Evolutionary conservation across 2,329 filamentous ascomycete genomes (phyloP), one percentile per base, ranked within the genome.

Genomic region (Dactylellina drechsleri): DNA sequence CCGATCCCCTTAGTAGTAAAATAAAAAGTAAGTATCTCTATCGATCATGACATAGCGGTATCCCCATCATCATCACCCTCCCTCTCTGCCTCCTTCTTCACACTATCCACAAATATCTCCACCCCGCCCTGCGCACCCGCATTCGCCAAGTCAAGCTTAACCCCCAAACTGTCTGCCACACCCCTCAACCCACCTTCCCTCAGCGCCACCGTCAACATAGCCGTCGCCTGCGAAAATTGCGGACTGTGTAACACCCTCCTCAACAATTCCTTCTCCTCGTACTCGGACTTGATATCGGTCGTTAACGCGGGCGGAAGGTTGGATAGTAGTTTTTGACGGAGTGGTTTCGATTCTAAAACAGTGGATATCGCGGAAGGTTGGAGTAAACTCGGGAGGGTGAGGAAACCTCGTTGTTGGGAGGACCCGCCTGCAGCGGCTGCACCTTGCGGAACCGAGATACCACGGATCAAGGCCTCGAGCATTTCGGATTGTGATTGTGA

Each of bases 131-230:
- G 93, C 3, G 67, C 53, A 18, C 61, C 72, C 52, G 76, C 78
- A 53, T 77, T 77, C 50, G 93, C 94, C 53, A 97, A 83, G 80
- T 90, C 87, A 18, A 99, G 88, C 78, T 89, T 88, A 71, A 98
- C 87, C 5, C 89, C 87, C 45, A 99, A 84, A 2, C 93, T 94
- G 79, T 96, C 93, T 5, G 92, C 91, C 77, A 99, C 91, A 79
- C 90, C 96, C 3, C 94, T 93, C 68, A 99, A 83, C 0, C 94
- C 95, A 12, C 95, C 95, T 79, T 98, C 94, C 68, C 93, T 86
- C 66, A 99, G 84, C 12, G 95, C 95, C 82, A 93, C 89, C 0
- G 93, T 97, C 78, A 99, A 83, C 80, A 91, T 95, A 0, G 89
- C 88, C 45, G 97, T 83, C 78, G 92, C 94, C 82, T 98, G 95